Evolutionary conservation across 768 basidiomycete genomes (phyloP).

Genomic region (Termitomyces sp.): DNA sequence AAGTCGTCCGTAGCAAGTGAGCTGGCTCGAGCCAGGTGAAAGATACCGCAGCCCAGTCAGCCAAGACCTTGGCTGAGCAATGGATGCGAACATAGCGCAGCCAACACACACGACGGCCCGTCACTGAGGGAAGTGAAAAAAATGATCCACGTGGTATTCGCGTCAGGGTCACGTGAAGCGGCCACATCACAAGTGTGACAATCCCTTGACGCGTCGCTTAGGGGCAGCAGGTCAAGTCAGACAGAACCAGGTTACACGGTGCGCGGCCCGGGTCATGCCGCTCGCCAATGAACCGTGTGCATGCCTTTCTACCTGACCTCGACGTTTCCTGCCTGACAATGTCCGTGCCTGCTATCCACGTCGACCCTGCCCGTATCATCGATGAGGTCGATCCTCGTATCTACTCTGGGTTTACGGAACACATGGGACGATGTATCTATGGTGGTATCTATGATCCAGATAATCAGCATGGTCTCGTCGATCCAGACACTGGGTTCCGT

Average conservation of each 20-base stretch:
- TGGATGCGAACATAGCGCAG: conserved; percentile 6
- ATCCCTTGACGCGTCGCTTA: not conserved
- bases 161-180: not conserved
- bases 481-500: conserved; percentile 39
- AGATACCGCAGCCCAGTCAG: not conserved
- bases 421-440: conserved; percentile 53
- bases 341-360: conserved; percentile 24
- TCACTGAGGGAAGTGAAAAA: not conserved
- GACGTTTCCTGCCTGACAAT: not conserved
- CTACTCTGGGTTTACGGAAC: conserved; percentile 60
- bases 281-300: not conserved
- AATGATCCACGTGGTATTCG: not conserved
- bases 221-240: no score
- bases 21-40: not conserved
- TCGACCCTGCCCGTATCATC: conserved; percentile 35
- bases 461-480: conserved; percentile 29
- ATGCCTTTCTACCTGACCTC: not conserved
- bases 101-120: not conserved
- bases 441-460: conserved; percentile 40
- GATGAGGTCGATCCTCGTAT: conserved; percentile 42
- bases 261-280: not conserved
- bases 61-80: conserved; percentile 3
- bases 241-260: no score
- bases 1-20: not conserved
- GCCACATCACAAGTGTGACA: not conserved